Evolutionary conservation across 1,284 basidiomycete species (phyloP), one percentile per base, ranked within the genome.

Genomic region (Rhodotorula mucilaginosa): DNA sequence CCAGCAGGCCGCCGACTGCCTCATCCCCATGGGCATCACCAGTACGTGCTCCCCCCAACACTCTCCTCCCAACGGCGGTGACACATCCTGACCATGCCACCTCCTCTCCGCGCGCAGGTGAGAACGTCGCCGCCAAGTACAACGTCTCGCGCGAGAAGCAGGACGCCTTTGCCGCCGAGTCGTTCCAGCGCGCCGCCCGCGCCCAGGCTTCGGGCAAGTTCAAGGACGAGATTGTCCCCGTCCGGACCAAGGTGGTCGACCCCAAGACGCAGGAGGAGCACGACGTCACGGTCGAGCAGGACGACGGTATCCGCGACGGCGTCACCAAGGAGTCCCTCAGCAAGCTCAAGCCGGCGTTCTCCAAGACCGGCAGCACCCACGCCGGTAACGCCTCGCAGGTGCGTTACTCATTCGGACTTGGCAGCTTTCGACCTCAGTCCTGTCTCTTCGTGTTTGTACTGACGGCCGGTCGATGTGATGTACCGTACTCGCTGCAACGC

Each of bases 311-410:
- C 74, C 86, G 94, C 48, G 85, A 86, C 23, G 96, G 94, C 70
- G 93, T 97, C 70, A 98, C 95, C 6, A 86, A 87, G 68, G 90
- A 94, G 84, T 89, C 87, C 76, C 85, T 99, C 68, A 82, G 83
- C 67, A 98, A 97, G 86, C 87, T 99, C 79, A 98, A 96, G 85
- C 93, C 96, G 15, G 91, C 93, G 12, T 99, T 99, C 83, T 82
- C 84, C 71, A 90, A 92, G 83, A 87, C 89, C 56, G 97, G 97
- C n/a, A 83, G 86, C 26, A 97, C 97, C 3, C 93, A 97, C 80
- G 97, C 96, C 61, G 86, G 86, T 61, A 74, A 73, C 71, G 74
- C 74, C 39, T 76, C 70, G 39, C 74, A 75, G 66, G 69, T 73
- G 16, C 58, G 67, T 66, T 18, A 34, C 60, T 59, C 49, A 0